Evolutionary conservation across 2,329 filamentous ascomycete species (phyloP).

Genomic region (Penicillium frequentans): DNA sequence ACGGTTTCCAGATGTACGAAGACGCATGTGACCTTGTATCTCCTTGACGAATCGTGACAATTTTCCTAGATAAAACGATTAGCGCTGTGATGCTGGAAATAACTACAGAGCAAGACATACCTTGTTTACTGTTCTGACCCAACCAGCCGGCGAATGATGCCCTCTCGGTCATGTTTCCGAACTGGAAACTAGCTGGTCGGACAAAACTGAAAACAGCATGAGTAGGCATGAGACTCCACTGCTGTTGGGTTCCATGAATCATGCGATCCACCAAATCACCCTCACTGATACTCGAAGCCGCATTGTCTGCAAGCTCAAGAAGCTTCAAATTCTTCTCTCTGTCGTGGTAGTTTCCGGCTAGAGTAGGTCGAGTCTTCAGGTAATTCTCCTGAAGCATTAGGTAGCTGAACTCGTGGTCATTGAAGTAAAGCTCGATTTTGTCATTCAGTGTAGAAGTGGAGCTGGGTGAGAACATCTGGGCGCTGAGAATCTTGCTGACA

Average conservation of each 20-base stretch:
- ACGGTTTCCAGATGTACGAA: constrained; percentile 84
- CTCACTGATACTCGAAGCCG: constrained; percentile 94
- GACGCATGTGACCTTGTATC: constrained; percentile 94
- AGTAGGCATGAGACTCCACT: constrained; percentile 97
- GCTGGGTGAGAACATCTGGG: constrained; percentile 78
- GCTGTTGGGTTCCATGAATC: constrained; percentile 97
- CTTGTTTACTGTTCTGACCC: constrained; percentile 87
- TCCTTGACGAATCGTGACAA: constrained; percentile 83
- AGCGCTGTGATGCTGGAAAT: background rate
- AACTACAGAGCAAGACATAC: constrained; percentile 47
- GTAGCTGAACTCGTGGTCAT: constrained; percentile 96
- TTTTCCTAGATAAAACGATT: constrained; percentile 45
- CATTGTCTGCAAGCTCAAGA: constrained; percentile 83
- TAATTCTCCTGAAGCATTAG: constrained; percentile 99
- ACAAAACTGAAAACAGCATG: constrained; percentile 97
- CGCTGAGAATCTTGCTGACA: constrained; percentile 83
- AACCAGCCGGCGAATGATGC: constrained; percentile 88
- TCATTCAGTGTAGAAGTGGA: constrained; percentile 91
- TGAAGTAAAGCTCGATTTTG: constrained; percentile 98
- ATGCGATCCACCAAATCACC: constrained; percentile 94
- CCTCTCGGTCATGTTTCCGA: constrained; percentile 70
- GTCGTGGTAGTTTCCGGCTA: constrained; percentile 60
- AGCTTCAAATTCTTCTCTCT: constrained; percentile 74
- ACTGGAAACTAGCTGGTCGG: constrained; percentile 80
- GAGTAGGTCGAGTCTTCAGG: constrained; percentile 74